These are phyloP conservation scores for Stentor roeselii DNA, from an alignment of 73 alveolate genomes.

Conservation along the genomic window DNA sequence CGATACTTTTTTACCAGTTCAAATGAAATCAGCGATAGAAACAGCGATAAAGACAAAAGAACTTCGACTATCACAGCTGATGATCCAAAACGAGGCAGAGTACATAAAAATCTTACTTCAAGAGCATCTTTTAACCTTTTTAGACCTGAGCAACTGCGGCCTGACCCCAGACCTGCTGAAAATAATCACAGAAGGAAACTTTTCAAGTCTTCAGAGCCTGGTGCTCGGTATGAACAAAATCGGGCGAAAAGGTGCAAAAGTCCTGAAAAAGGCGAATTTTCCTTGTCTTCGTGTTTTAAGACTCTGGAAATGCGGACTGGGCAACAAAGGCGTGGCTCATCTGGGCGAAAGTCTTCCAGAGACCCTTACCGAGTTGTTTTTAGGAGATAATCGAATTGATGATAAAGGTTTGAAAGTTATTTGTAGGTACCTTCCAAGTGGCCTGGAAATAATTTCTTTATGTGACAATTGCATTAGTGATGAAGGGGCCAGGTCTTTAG, in stretches of 20 bases:
- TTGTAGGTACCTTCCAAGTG: neutral
- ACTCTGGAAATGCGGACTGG: neutral
- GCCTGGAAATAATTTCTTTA: neutral
- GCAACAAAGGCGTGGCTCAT: neutral
- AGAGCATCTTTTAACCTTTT: neutral
- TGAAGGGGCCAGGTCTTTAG: neutral
- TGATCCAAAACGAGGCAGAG: neutral
- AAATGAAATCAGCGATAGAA: neutral
- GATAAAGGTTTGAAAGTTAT: neutral
- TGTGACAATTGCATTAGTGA: conserved; percentile 10
- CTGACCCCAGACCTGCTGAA: neutral
- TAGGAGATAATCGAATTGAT: neutral
- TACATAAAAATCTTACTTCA: neutral
- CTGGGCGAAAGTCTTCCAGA: neutral
- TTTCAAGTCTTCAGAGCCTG: neutral
- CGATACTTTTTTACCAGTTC: neutral
- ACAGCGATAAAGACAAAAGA: neutral
- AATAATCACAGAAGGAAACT: neutral
- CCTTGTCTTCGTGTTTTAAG: neutral
- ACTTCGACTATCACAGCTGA: neutral
- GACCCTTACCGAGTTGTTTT: neutral
- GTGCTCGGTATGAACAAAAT: neutral
- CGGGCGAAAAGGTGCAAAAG: neutral
- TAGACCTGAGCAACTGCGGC: neutral
- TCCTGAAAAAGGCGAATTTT: neutral